Evolutionary conservation across 2,329 filamentous ascomycete species (phyloP).

Genomic region (Zopfia rhizophila): DNA sequence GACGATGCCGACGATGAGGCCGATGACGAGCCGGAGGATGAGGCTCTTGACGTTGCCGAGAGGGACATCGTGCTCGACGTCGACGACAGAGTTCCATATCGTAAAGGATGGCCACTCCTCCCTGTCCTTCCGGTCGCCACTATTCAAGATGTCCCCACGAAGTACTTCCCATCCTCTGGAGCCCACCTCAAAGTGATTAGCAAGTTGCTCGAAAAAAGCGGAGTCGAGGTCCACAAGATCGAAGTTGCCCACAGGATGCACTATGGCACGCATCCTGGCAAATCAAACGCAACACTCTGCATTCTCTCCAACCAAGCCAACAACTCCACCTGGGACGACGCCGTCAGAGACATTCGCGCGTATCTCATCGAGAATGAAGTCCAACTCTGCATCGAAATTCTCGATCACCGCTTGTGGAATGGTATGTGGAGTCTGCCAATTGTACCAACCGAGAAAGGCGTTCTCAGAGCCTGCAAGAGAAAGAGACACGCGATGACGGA

Average conservation of each 20-base stretch:
- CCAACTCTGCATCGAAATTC: conserved; percentile 15
- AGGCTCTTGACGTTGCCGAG: too few relatives aligned
- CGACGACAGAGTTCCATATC: conserved; percentile 17
- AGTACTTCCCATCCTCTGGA: background rate
- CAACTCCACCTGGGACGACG: conserved; percentile 2
- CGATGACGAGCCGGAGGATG: too few relatives aligned
- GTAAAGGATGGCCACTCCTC: conserved; percentile 23
- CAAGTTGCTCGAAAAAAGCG: conserved; percentile 6
- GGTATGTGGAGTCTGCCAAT: conserved; percentile 13
- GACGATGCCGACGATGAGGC: too few relatives aligned
- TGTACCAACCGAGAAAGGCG: conserved; percentile 10
- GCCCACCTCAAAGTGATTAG: conserved; percentile 5
- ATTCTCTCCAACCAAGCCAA: conserved; percentile 4
- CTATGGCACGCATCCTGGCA: background rate
- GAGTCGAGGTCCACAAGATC: conserved; percentile 1
- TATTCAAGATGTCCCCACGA: conserved; percentile 1
- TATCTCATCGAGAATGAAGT: conserved; percentile 6
- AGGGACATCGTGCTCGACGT: too few relatives aligned
- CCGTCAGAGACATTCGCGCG: conserved; percentile 4
- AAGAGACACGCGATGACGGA: conserved; percentile 3
- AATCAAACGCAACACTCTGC: conserved; percentile 16
- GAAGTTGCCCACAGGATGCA: conserved; percentile 15
- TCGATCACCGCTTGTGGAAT: conserved; percentile 12
- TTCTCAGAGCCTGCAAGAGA: background rate
- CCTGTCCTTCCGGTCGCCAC: conserved; percentile 19